Percentiles rank a stretch among this genome's conserved stretches.
Evolutionary conservation across 2,329 filamentous ascomycete species (phyloP).

Genomic region (Mollisia scopiformis): DNA sequence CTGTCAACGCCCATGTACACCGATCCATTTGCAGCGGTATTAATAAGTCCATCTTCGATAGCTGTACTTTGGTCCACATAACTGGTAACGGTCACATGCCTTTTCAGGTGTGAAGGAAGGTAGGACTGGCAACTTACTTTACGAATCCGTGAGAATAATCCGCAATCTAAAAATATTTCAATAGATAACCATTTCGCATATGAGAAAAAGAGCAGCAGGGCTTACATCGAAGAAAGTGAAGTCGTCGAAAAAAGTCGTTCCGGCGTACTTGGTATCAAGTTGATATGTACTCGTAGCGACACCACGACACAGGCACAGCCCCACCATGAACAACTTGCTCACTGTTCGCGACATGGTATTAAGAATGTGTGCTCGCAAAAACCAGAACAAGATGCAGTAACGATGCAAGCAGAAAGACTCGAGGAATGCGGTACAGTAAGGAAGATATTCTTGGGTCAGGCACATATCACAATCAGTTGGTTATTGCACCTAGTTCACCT

Average conservation of each 20-base stretch:
- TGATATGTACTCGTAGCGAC: slow-evolving; percentile 8
- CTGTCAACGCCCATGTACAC: slow-evolving; percentile 72
- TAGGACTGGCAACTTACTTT: slow-evolving; percentile 58
- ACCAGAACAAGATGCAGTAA: not conserved
- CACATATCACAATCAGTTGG: not conserved
- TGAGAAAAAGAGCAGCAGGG: not conserved
- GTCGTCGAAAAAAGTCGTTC: slow-evolving; percentile 43
- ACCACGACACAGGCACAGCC: not conserved
- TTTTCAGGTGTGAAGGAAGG: slow-evolving; percentile 48
- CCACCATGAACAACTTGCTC: not conserved
- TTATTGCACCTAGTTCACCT: not conserved
- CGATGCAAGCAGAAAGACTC: not conserved
- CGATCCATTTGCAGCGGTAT: slow-evolving; percentile 41
- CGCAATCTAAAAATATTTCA: not conserved
- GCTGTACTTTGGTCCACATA: slow-evolving; percentile 44
- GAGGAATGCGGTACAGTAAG: not conserved
- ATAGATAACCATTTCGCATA: not conserved
- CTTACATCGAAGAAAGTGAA: slow-evolving; percentile 51
- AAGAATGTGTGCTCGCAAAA: not conserved
- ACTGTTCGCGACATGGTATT: not conserved
- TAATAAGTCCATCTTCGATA: slow-evolving; percentile 44
- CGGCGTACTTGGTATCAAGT: slow-evolving; percentile 22
- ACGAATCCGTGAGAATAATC: slow-evolving; percentile 45
- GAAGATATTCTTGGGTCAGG: not conserved
- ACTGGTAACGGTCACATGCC: slow-evolving; percentile 50